These are phyloP conservation scores for Heliamphora exappendiculata DNA, from an alignment of 148 eudicot genomes.

Conservation along the genomic window DNA sequence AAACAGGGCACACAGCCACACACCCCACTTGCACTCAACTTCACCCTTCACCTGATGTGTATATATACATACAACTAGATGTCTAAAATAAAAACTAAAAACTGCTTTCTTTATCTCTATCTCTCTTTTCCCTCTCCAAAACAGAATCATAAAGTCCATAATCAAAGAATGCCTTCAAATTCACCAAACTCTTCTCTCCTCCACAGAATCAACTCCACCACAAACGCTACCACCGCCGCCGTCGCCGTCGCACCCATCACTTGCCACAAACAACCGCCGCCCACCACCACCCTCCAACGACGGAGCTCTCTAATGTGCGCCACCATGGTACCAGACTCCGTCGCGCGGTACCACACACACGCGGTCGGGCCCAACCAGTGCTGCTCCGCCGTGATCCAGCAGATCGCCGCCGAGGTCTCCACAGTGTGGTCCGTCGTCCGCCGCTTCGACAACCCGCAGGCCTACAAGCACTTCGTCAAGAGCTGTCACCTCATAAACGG, in stretches of 20 bases:
- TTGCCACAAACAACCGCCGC: slow-evolving; percentile 13
- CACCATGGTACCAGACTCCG: slow-evolving; percentile 36
- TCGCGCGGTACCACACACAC: slow-evolving; percentile 49
- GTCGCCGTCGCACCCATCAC: background rate
- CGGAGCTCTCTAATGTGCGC: slow-evolving; percentile 10
- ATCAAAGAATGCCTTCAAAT: background rate
- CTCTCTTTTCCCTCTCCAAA: background rate
- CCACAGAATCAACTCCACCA: background rate
- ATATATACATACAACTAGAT: background rate
- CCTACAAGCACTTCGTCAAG: slow-evolving; percentile 73
- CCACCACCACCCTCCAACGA: background rate
- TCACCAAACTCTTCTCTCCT: background rate
- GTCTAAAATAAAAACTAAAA: background rate
- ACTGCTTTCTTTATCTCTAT: background rate
- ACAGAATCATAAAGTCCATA: background rate
- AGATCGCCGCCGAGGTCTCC: slow-evolving; percentile 45
- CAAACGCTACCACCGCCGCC: background rate
- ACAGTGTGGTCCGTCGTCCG: slow-evolving; percentile 76
- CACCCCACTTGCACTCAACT: too few species aligned
- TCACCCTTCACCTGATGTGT: background rate
- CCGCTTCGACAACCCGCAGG: slow-evolving; percentile 75
- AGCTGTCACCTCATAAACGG: slow-evolving; percentile 67
- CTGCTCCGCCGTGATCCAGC: slow-evolving; percentile 63
- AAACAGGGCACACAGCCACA: too few species aligned
- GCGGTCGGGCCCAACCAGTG: slow-evolving; percentile 46